A percentile compares a stretch with the other conserved stretches of the same genome.
phyloP scores from a whole-genome alignment of 2,329 filamentous ascomycete genomes.

The Bipolaris victoriae region DNA sequence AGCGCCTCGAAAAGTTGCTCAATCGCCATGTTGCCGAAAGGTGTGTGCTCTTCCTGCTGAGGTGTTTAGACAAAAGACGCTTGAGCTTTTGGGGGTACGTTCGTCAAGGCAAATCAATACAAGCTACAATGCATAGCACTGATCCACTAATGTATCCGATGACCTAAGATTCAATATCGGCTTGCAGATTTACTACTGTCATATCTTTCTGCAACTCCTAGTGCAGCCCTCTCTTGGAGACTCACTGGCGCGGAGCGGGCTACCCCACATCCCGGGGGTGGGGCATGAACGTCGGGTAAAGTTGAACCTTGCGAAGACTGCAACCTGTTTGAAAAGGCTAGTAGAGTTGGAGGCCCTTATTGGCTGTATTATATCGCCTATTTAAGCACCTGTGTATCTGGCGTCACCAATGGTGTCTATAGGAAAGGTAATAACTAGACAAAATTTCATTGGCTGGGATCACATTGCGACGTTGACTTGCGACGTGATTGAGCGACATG shows the following conservation, averaged over 20 bases:
- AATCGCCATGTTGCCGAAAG: constrained; percentile 33
- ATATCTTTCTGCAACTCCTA: background rate
- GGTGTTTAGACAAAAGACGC: background rate
- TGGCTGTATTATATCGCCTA: no score
- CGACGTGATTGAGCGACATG: no score
- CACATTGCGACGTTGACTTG: background rate
- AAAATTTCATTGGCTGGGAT: background rate
- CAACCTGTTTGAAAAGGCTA: background rate
- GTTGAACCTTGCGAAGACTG: constrained; percentile 5
- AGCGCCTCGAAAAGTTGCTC: constrained; percentile 39
- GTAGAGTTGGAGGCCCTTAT: background rate
- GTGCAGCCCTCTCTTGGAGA: background rate
- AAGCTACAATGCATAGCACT: background rate
- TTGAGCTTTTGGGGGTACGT: background rate
- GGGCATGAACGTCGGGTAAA: constrained; percentile 35
- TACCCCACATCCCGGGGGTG: constrained; percentile 41
- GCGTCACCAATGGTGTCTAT: no score
- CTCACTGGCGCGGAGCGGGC: background rate
- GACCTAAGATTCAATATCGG: background rate
- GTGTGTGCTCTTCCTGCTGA: background rate
- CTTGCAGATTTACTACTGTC: background rate
- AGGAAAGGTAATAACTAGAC: no score
- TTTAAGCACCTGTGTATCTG: background rate
- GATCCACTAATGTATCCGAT: background rate
- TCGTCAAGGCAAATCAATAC: background rate